Evolutionary conservation across 2,329 filamentous ascomycete genomes (phyloP).

Genomic region (Waltergamsia citrina): DNA sequence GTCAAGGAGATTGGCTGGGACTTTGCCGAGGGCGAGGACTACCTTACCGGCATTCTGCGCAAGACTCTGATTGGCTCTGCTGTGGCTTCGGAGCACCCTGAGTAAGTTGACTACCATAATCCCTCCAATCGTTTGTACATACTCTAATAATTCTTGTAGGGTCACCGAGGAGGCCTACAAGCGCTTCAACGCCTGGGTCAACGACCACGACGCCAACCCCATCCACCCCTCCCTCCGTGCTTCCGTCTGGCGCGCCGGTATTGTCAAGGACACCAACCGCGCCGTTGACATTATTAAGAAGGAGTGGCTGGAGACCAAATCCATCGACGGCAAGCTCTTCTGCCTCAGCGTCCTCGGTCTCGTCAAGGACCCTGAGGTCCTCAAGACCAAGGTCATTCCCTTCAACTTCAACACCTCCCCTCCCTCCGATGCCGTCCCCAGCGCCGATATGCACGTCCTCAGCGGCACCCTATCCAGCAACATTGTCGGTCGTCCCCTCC

Average conservation of each 20-base stretch:
- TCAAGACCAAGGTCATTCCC: conserved; percentile 55
- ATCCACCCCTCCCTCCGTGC: conserved; percentile 76
- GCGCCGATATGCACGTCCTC: conserved; percentile 81
- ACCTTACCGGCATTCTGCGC: conserved; percentile 71
- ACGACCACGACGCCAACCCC: conserved; percentile 54
- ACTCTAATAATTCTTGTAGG: conserved; percentile 14
- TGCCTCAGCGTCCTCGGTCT: conserved; percentile 68
- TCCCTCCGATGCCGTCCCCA: conserved; percentile 57
- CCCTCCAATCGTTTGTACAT: neutral
- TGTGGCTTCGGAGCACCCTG: conserved; percentile 65
- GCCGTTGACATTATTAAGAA: conserved; percentile 69
- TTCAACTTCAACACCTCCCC: conserved; percentile 67
- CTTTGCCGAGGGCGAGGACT: conserved; percentile 68
- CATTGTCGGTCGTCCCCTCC: conserved; percentile 56
- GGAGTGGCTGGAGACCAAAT: conserved; percentile 74
- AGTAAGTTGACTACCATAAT: conserved; percentile 34
- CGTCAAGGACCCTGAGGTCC: conserved; percentile 58
- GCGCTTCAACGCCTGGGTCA: conserved; percentile 72
- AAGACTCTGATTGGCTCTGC: conserved; percentile 72
- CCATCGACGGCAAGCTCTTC: conserved; percentile 87
- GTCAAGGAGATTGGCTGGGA: conserved; percentile 81
- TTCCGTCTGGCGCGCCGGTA: conserved; percentile 69
- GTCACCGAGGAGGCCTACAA: conserved; percentile 64
- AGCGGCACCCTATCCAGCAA: conserved; percentile 67
- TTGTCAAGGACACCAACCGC: conserved; percentile 59